Base-by-base conservation (phyloP, 345 rosid genomes). In the Sonneratia alba region DNA sequence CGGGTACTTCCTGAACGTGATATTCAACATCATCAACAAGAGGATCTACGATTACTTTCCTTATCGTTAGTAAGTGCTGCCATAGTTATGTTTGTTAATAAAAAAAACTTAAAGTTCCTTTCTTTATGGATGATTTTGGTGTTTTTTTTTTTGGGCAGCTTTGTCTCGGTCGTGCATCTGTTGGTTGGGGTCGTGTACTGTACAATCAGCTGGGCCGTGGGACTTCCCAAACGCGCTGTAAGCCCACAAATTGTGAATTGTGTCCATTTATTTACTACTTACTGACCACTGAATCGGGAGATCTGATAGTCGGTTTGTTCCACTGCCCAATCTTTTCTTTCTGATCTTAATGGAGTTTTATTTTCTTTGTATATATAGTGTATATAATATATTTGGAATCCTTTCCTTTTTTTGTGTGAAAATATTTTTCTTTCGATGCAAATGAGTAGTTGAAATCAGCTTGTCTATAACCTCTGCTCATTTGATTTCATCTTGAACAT, bases 31-130 rank as follows among this genome's bases (percentile, higher is more conserved):
- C 73, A 80, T 94, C 8, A 94, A 94, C 93, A 94, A 91, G 95
- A 94, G 87, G 96, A 90, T 94, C 47, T 94, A 94, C 81, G 90
- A 91, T 82, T 94, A 94, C 84, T 94, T 94, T 79, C 96, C 98
- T 3, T 94, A 94, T 63, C 98, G 96, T 3, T 94, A 90, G 98
- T 94, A 78, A 90, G 97, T 49, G 8, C 15, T 9, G 24, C 5
- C 18, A 64, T 24, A 11, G 6, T 24, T 64, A 3, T 13, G 4
- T 37, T 12, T 9, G 13, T 65, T 65, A 8, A 10, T 40, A 4
- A 40, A 21, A 13, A 27, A 63, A 63, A 1, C n/a, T 63, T 16
- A 18, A 24, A 3, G 1, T 65, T 34, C 34, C 1, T 32, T 34
- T 34, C 34, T 1, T 34, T 65, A 2, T 65, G 6, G 13, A 9